A percentile compares a stretch with the other conserved stretches of the same genome.
Evolutionary conservation across 306 rosid genomes (phyloP).

Genomic region (Morella rubra): DNA sequence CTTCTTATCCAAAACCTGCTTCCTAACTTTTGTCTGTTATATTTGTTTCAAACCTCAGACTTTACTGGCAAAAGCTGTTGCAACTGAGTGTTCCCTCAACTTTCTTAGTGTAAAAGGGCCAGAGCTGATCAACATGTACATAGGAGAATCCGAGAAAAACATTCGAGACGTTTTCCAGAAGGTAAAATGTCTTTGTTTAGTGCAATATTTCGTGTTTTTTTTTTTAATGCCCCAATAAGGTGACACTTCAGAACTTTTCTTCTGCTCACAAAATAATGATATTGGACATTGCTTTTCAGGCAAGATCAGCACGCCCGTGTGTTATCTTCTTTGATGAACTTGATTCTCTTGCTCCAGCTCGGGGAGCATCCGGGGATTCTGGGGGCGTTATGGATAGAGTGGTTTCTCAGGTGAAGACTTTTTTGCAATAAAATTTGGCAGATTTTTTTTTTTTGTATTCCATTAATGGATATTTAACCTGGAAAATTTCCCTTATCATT

Average conservation of each 20-base stretch:
- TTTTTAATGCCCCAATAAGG: background rate
- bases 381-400: conserved; percentile 99
- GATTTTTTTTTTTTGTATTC: conserved; percentile 11
- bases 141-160: conserved; percentile 98
- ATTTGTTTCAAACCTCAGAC: conserved; percentile 51
- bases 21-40: conserved; percentile 9
- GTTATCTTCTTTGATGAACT: conserved; percentile 96
- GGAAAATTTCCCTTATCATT: conserved; percentile 26
- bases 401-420: conserved; percentile 82
- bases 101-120: conserved; percentile 97
- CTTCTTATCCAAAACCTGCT: conserved; percentile 15
- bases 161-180: conserved; percentile 87
- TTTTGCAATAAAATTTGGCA: conserved; percentile 4
- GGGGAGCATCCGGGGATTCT: conserved; percentile 96
- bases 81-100: conserved; percentile 93
- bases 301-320: conserved; percentile 95
- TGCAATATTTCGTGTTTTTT: conserved; percentile 20
- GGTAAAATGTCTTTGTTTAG: conserved; percentile 44
- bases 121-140: conserved; percentile 94
- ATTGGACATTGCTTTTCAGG: conserved; percentile 47
- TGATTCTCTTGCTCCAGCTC: conserved; percentile 97
- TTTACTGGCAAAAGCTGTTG: conserved; percentile 95
- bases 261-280: conserved; percentile 9
- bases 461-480: conserved; percentile 25
- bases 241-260: conserved; percentile 6